Conservation (phyloP, 1,284 basidiomycete species). For the Omphalotus olearius region DNA sequence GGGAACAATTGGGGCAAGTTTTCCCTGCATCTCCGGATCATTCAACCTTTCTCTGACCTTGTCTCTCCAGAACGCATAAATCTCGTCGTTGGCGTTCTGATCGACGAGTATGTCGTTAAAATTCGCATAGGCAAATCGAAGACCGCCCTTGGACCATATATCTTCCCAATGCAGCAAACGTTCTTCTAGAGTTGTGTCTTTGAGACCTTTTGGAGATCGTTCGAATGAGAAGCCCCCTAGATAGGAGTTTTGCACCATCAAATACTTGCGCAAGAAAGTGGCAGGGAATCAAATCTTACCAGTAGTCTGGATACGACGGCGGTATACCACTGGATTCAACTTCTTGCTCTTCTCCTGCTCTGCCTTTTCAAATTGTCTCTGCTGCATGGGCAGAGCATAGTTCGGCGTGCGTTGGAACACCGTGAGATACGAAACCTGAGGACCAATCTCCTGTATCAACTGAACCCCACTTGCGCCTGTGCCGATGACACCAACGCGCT, state of each 20-base stretch:
- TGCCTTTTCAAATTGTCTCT: conserved; percentile 12
- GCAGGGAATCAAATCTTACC: conserved; percentile 9
- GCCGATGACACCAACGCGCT: conserved; percentile 23
- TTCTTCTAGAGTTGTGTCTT: conserved; percentile 18
- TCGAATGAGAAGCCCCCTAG: conserved; percentile 16
- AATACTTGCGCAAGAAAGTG: background rate
- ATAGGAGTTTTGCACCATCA: background rate
- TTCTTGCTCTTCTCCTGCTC: conserved; percentile 16
- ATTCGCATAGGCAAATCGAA: conserved; percentile 16
- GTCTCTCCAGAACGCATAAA: conserved; percentile 22
- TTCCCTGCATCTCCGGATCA: conserved; percentile 20
- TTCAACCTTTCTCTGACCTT: conserved; percentile 19
- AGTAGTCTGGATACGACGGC: conserved; percentile 19
- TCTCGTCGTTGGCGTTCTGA: conserved; percentile 18
- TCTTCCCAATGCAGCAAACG: conserved; percentile 18
- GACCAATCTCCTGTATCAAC: conserved; percentile 21
- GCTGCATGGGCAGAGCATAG: conserved; percentile 20
- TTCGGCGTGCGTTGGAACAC: conserved; percentile 26
- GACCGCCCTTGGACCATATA: conserved; percentile 19
- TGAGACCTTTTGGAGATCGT: conserved; percentile 6
- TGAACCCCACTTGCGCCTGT: conserved; percentile 25
- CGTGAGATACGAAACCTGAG: conserved; percentile 19
- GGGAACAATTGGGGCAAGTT: conserved; percentile 12
- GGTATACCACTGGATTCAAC: conserved; percentile 18
- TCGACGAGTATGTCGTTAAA: conserved; percentile 17